phyloP scores from a whole-genome alignment of 257 asterid species.

The Salvia splendens region DNA sequence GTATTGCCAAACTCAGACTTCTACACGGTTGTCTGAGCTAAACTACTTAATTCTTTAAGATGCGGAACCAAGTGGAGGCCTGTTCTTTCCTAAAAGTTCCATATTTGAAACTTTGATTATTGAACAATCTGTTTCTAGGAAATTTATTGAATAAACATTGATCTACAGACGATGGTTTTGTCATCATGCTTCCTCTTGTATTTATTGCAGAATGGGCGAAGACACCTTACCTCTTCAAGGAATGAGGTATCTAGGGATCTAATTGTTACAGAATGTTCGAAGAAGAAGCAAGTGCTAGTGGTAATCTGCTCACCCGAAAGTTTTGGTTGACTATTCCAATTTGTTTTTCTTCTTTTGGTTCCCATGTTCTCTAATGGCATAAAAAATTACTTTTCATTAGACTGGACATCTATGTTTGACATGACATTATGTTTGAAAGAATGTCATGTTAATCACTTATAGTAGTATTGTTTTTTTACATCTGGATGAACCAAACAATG shows the following conservation, averaged over 20 bases:
- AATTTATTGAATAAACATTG: constrained; percentile 13
- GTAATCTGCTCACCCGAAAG: constrained; percentile 47
- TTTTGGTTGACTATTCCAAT: constrained; percentile 28
- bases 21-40: constrained; percentile 14
- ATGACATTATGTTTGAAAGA: constrained; percentile 9
- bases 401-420: constrained; percentile 18
- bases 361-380: constrained; percentile 26
- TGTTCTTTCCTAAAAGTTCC: background rate
- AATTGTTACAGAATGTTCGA: constrained; percentile 73
- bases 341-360: constrained; percentile 27
- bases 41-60: constrained; percentile 15
- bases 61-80: background rate
- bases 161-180: constrained; percentile 21
- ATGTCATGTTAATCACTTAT: background rate
- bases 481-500: constrained; percentile 21
- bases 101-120: constrained; percentile 13
- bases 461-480: background rate
- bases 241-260: constrained; percentile 99
- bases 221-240: constrained; percentile 91
- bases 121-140: constrained; percentile 21
- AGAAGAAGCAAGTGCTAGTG: constrained; percentile 91
- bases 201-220: constrained; percentile 88
- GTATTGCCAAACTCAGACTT: constrained; percentile 27
- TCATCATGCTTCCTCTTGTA: constrained; percentile 29
- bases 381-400: constrained; percentile 8